These are phyloP conservation scores for Hanseniaspora nectarophila DNA, from an alignment of 805 yeast species.

Conservation along the genomic window DNA sequence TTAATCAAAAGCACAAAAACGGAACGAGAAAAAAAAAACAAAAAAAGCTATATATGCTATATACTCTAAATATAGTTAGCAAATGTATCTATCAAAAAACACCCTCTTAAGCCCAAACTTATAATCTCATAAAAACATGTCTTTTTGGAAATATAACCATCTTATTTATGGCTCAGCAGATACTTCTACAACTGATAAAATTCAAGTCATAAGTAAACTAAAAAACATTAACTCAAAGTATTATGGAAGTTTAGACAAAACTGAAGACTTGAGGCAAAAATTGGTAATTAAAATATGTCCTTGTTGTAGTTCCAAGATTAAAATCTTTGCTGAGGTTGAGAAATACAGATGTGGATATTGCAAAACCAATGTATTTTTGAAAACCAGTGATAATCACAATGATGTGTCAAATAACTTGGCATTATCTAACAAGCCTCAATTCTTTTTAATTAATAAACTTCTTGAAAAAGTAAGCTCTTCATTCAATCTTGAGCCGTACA, in stretches of 20 bases:
- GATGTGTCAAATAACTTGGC: not conserved
- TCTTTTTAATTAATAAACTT: not conserved
- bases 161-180: not conserved
- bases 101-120: too few species aligned
- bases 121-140: not conserved
- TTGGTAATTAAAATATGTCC: constrained; percentile 25
- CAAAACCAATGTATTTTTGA: constrained; percentile 35
- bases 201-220: not conserved
- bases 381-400: not conserved
- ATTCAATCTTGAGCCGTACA: not conserved
- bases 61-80: too few species aligned
- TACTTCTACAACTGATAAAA: not conserved
- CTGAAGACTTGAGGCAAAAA: not conserved
- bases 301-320: constrained; percentile 38
- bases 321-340: constrained; percentile 28
- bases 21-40: not conserved
- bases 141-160: not conserved
- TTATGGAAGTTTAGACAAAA: not conserved
- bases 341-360: constrained; percentile 55
- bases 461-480: not conserved
- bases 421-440: not conserved
- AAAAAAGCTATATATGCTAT: too few species aligned
- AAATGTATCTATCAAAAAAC: too few species aligned
- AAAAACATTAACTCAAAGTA: not conserved
- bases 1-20: not conserved